Percentiles rank a stretch among this genome's conserved stretches.
Conservation (phyloP, 495 filamentous ascomycete species). For the Penicillium crystallinum region DNA sequence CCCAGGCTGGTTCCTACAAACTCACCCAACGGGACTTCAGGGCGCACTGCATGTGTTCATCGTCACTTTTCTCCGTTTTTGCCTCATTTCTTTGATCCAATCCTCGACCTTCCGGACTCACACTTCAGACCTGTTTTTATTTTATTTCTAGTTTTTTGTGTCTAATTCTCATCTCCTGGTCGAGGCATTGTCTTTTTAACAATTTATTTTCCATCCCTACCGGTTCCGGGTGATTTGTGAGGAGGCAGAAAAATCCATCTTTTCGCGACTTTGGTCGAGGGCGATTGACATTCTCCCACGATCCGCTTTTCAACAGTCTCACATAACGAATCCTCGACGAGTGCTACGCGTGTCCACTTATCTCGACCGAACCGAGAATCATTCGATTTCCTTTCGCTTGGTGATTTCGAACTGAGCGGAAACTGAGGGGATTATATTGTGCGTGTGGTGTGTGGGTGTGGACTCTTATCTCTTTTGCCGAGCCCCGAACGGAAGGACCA, state of each 20-base stretch:
- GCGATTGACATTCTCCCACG: conserved; percentile 2
- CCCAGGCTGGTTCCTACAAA: conserved; percentile 22
- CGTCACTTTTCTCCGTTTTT: neutral
- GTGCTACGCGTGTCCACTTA: neutral
- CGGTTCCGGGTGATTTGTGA: neutral
- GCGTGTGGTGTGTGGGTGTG: conserved; percentile 17
- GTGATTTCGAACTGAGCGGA: conserved; percentile 9
- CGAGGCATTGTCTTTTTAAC: conserved; percentile 16
- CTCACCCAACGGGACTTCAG: neutral
- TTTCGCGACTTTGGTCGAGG: conserved; percentile 4
- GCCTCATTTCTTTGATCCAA: conserved; percentile 1
- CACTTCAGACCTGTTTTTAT: conserved; percentile 4
- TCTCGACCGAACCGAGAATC: neutral
- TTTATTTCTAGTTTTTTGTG: neutral
- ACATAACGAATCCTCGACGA: neutral
- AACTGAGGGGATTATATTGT: conserved; percentile 16
- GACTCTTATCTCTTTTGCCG: conserved; percentile 15
- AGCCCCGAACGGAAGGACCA: conserved; percentile 14
- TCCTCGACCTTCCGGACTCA: neutral
- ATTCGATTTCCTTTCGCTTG: neutral
- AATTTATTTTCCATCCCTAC: neutral
- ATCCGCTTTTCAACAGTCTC: neutral
- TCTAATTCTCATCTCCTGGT: conserved; percentile 21
- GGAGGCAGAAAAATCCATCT: neutral
- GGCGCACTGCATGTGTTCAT: neutral